Percentiles rank a stretch among this genome's conserved stretches.
Conservation (phyloP, 2,329 filamentous ascomycete genomes). For the Fonsecaea pedrosoi region DNA sequence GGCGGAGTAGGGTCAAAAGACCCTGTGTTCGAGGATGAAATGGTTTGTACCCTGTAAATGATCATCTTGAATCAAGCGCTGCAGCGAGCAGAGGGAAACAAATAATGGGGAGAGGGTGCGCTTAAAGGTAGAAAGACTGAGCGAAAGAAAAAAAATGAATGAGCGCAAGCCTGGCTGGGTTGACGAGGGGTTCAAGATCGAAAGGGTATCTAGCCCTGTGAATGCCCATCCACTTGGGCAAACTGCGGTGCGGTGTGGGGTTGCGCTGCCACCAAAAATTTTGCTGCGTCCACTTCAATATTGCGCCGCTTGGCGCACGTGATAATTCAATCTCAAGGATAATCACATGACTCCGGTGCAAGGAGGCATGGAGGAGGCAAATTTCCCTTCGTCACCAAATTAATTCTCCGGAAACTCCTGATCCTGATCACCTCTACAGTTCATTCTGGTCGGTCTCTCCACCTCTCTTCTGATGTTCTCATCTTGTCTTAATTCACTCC, state of each 20-base stretch:
- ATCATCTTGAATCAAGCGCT: slow-evolving; percentile 67
- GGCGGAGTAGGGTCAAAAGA: slow-evolving; percentile 3
- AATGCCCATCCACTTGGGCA: slow-evolving; percentile 1
- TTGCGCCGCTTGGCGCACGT: slow-evolving; percentile 3
- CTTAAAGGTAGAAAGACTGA: slow-evolving; percentile 33
- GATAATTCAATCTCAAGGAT: neutral
- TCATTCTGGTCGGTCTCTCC: slow-evolving; percentile 23
- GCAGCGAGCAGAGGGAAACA: slow-evolving; percentile 21
- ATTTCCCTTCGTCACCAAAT: slow-evolving; percentile 18
- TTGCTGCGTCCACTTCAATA: neutral
- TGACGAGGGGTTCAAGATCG: slow-evolving; percentile 45
- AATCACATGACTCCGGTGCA: neutral
- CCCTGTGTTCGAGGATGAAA: neutral
- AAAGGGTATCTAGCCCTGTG: slow-evolving; percentile 36
- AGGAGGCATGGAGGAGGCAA: neutral
- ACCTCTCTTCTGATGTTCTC: slow-evolving; percentile 10
- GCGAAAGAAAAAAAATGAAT: slow-evolving; percentile 25
- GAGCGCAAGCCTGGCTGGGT: slow-evolving; percentile 38
- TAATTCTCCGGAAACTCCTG: slow-evolving; percentile 18
- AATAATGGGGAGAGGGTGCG: slow-evolving; percentile 38
- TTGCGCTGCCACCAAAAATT: slow-evolving; percentile 3
- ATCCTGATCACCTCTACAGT: slow-evolving; percentile 20
- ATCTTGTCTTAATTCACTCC: slow-evolving; percentile 21
- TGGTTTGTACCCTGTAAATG: slow-evolving; percentile 69
- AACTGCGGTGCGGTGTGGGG: neutral